Conservation (phyloP, 768 basidiomycete species). For the Suillus occidentalis region DNA sequence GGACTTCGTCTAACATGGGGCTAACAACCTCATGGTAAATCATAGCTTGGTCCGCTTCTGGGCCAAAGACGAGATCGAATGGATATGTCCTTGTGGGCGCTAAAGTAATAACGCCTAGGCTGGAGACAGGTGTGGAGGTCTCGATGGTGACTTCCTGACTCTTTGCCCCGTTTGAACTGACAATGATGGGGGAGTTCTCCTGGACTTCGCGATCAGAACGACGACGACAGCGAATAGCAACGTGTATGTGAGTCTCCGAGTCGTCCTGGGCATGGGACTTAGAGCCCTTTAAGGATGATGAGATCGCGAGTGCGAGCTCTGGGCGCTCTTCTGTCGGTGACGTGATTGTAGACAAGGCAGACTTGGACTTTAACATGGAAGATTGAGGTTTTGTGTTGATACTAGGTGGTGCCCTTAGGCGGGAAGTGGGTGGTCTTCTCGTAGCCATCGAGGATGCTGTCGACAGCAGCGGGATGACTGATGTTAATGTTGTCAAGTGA, state of each 20-base stretch:
- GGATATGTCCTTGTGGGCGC: slow-evolving; percentile 85
- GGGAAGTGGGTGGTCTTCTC: slow-evolving; percentile 56
- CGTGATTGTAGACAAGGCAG: slow-evolving; percentile 29
- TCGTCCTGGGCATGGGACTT: slow-evolving; percentile 38
- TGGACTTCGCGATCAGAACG: slow-evolving; percentile 84
- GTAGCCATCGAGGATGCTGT: slow-evolving; percentile 51
- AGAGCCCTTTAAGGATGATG: slow-evolving; percentile 21
- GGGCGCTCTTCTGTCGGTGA: slow-evolving; percentile 20
- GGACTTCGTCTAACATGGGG: slow-evolving; percentile 92
- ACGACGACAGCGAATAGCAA: slow-evolving; percentile 86
- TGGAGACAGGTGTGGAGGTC: slow-evolving; percentile 65
- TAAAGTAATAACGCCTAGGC: slow-evolving; percentile 70
- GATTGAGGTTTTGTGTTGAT: slow-evolving; percentile 46
- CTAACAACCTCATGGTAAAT: slow-evolving; percentile 92
- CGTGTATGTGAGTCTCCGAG: slow-evolving; percentile 84
- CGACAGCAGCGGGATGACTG: background rate
- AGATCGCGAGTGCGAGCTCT: slow-evolving; percentile 24
- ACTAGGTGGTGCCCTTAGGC: slow-evolving; percentile 42
- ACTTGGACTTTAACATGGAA: slow-evolving; percentile 43
- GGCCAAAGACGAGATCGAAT: slow-evolving; percentile 95
- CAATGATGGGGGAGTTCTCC: slow-evolving; percentile 86
- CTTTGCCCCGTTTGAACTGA: slow-evolving; percentile 73
- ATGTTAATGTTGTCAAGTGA: background rate
- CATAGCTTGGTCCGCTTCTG: slow-evolving; percentile 93
- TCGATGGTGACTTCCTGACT: slow-evolving; percentile 80